Base-by-base conservation (phyloP, 805 yeast genomes). In the Isabelozyma gotoi region DNA sequence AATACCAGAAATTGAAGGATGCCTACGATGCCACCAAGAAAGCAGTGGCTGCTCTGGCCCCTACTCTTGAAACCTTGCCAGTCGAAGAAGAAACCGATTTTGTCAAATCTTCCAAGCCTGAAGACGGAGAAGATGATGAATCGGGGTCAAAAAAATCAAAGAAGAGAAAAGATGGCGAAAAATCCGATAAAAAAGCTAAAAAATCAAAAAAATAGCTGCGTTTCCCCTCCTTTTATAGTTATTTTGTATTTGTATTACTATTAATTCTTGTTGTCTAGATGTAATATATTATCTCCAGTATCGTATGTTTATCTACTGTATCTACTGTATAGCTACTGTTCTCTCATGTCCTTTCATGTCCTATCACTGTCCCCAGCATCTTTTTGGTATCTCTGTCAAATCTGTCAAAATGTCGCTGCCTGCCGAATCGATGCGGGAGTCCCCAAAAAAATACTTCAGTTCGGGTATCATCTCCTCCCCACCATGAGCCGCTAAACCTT, bases 141-240 rank as follows among this genome's bases (percentile, higher is more conserved):
- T 39, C 48, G 72, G n/a, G n/a, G n/a, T 77, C 72, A 74, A 72
- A 73, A 60, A 73, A 76, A 59, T 70, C 61, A 39, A 64, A 65
- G 59, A 66, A 58, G 59, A 48, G 59, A 50, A 64, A 51, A 29
- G 51, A 53, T 41, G 40, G 41, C 43, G 53, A 52, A 42, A 52
- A 53, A 42, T 36, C 48, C 18, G 52, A 54, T 8, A 52, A 56
- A 45, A 43, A 45, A 33, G 33, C 44, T 27, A 47, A 47, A 19
- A 34, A 34, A 34, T 2, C 6, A 8, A 34, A 34, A 12, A 19
- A 34, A n/a, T 11, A 34, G 27, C 27, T 7, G 27, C 1, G 27
- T 21, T 21, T 21, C 27, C 27, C 27, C 27, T 21, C 27, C 10
- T 21, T 21, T 7, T 21, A 21, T 21, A 21, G 27, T 21, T 7